phyloP scores from a whole-genome alignment of 2,329 filamentous ascomycete genomes.

The Neurospora sp. region DNA sequence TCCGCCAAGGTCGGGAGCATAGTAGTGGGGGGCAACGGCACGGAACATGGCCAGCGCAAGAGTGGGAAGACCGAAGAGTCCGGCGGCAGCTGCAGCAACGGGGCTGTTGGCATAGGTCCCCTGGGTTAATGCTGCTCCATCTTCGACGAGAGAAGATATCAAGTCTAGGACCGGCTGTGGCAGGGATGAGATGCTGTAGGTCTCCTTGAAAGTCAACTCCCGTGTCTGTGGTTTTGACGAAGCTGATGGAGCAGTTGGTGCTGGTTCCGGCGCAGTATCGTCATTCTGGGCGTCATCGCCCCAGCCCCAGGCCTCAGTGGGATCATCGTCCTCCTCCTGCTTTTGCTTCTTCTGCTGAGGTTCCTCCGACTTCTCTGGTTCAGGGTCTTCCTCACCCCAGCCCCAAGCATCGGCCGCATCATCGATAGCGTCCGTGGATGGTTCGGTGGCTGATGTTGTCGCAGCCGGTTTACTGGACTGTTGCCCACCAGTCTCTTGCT shows the following conservation, averaged over 20 bases:
- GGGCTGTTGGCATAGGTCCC: slow-evolving; percentile 38
- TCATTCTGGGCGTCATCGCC: slow-evolving; percentile 53
- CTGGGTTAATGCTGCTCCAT: slow-evolving; percentile 49
- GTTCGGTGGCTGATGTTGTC: neutral
- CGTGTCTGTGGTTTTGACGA: slow-evolving; percentile 28
- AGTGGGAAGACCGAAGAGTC: slow-evolving; percentile 62
- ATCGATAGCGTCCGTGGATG: slow-evolving; percentile 22
- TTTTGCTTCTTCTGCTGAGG: slow-evolving; percentile 19
- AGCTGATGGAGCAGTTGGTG: slow-evolving; percentile 6
- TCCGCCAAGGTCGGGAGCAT: slow-evolving; percentile 50
- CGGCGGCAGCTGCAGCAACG: slow-evolving; percentile 57
- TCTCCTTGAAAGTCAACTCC: slow-evolving; percentile 73
- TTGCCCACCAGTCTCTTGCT: slow-evolving; percentile 18
- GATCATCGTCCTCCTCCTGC: slow-evolving; percentile 34
- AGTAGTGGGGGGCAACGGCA: slow-evolving; percentile 66
- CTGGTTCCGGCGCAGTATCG: slow-evolving; percentile 13
- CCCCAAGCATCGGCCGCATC: slow-evolving; percentile 30
- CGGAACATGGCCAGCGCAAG: slow-evolving; percentile 70
- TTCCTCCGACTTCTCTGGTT: slow-evolving; percentile 21
- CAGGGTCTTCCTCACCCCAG: slow-evolving; percentile 52
- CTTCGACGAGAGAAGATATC: slow-evolving; percentile 49
- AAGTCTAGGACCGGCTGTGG: slow-evolving; percentile 67
- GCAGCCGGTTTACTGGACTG: slow-evolving; percentile 12
- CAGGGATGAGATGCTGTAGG: slow-evolving; percentile 80
- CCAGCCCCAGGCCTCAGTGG: slow-evolving; percentile 74